A percentile compares a stretch with the other conserved stretches of the same genome.
These are phyloP conservation scores for Metschnikowia hibisci DNA, from an alignment of 805 yeast genomes.

Conservation along the genomic window DNA sequence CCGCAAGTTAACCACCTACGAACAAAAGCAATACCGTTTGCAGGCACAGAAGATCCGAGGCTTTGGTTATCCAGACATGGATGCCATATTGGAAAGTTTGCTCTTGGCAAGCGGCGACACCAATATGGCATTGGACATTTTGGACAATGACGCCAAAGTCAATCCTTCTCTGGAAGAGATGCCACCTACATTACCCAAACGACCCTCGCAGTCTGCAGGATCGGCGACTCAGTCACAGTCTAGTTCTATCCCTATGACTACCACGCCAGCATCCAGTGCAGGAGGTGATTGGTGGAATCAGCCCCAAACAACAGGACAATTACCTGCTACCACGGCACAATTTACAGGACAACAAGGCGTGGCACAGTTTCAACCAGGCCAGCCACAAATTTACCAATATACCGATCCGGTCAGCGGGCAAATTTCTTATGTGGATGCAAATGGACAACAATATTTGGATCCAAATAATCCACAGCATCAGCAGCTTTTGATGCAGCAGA, in stretches of 20 bases:
- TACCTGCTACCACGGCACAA: background rate
- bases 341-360: conserved; percentile 4
- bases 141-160: conserved; percentile 38
- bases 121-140: conserved; percentile 54
- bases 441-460: conserved; percentile 50
- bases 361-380: conserved; percentile 17
- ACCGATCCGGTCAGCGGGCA: conserved; percentile 71
- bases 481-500: conserved; percentile 32
- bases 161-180: conserved; percentile 36
- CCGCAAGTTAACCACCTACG: conserved; percentile 51
- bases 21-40: conserved; percentile 47
- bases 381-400: conserved; percentile 58
- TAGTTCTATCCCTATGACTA: conserved; percentile 10
- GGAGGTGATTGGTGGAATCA: conserved; percentile 32
- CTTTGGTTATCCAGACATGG: conserved; percentile 56
- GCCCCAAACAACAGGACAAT: conserved; percentile 1
- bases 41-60: conserved; percentile 41
- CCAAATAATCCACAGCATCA: conserved; percentile 27
- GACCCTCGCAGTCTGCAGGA: conserved; percentile 23
- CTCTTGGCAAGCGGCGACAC: conserved; percentile 56
- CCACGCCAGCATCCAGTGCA: conserved; percentile 20
- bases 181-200: conserved; percentile 47
- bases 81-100: conserved; percentile 61
- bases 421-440: conserved; percentile 61
- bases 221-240: background rate